Evolutionary conservation across 2,329 filamentous ascomycete species (phyloP).

Genomic region (Chaetomiaceae sp.): DNA sequence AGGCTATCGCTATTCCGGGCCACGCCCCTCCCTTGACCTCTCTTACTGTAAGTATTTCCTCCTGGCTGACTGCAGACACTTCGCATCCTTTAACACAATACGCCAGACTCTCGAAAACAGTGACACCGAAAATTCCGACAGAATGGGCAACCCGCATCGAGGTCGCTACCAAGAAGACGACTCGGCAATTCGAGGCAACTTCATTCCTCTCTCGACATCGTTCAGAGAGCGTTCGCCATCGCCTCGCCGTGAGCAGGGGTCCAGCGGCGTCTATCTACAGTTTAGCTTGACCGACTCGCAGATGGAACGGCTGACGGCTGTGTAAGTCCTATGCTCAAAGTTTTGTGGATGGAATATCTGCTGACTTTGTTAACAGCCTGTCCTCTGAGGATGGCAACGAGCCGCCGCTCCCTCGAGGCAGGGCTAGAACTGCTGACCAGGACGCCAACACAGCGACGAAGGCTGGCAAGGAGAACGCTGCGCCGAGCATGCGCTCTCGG

Average conservation of each 20-base stretch:
- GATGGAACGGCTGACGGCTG: conserved; percentile 45
- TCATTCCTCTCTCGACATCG: conserved; percentile 34
- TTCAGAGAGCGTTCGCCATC: conserved; percentile 31
- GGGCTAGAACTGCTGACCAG: neutral
- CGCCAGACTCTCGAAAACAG: neutral
- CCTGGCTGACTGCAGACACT: neutral
- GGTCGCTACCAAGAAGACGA: neutral
- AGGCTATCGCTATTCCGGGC: neutral
- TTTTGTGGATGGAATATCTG: neutral
- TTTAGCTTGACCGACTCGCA: conserved; percentile 47
- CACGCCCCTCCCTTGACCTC: neutral
- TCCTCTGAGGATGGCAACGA: conserved; percentile 14
- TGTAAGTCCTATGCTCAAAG: conserved; percentile 33
- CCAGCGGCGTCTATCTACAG: conserved; percentile 42
- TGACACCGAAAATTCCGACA: neutral
- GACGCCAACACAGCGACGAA: neutral
- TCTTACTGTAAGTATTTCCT: conserved; percentile 1
- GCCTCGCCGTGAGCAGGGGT: conserved; percentile 33
- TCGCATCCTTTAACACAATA: neutral
- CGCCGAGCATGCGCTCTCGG: conserved; percentile 13
- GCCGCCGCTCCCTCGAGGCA: conserved; percentile 2
- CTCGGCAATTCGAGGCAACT: conserved; percentile 35
- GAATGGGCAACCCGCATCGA: neutral
- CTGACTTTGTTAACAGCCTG: conserved; percentile 7
- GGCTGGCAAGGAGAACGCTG: neutral